phyloP scores from a whole-genome alignment of 441 rosid species.

The Mallotus repandus region DNA sequence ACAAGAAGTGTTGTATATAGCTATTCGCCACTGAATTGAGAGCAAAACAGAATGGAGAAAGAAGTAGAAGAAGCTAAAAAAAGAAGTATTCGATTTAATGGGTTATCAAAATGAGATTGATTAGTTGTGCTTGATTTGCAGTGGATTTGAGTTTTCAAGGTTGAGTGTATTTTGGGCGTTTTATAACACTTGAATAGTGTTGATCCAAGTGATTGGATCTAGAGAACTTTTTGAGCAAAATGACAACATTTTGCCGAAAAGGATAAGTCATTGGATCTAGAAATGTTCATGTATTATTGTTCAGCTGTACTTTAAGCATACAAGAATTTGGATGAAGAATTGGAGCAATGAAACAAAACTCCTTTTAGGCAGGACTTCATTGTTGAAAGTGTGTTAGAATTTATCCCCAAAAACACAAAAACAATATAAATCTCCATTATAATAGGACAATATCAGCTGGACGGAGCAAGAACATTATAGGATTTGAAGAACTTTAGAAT shows the following conservation, averaged over 20 bases:
- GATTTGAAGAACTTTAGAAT: neutral
- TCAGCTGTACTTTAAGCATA: neutral
- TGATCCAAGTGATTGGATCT: neutral
- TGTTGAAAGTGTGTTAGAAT: neutral
- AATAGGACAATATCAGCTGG: neutral
- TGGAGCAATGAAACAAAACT: neutral
- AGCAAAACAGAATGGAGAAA: no score
- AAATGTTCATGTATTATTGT: neutral
- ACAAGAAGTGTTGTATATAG: neutral
- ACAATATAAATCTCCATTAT: neutral
- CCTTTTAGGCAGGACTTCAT: neutral
- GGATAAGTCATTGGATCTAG: neutral
- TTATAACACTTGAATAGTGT: neutral
- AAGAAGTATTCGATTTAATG: no score
- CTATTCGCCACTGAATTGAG: neutral
- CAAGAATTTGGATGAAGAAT: neutral
- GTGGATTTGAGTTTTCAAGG: neutral
- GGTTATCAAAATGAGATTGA: neutral
- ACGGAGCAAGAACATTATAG: neutral
- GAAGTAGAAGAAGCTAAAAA: neutral
- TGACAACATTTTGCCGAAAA: neutral
- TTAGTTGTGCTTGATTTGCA: neutral
- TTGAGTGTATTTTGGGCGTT: neutral
- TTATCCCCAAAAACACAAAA: neutral
- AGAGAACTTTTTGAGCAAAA: no score